phyloP scores from a whole-genome alignment of 1,284 basidiomycete species.

The Papiliotrema flavescens region DNA sequence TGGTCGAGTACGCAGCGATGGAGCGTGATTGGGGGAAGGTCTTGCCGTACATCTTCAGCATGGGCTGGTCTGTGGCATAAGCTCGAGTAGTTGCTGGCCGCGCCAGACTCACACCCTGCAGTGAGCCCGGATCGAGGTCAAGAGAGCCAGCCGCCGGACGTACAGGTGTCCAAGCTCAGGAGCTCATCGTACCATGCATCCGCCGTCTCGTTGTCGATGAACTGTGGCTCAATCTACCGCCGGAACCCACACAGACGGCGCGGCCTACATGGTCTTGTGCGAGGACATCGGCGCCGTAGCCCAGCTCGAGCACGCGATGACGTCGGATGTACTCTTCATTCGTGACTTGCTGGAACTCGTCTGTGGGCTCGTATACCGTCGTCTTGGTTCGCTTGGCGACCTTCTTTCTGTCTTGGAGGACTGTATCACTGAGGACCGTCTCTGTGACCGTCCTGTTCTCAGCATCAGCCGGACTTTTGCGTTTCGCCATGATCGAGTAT shows the following conservation, averaged over 20 bases:
- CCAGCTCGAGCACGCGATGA: constrained; percentile 28
- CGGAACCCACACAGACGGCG: too few relatives aligned
- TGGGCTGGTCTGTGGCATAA: constrained; percentile 48
- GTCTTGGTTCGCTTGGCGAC: background rate
- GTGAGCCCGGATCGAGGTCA: background rate
- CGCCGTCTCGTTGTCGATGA: constrained; percentile 42
- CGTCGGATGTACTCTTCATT: constrained; percentile 19
- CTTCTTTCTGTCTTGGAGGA: background rate
- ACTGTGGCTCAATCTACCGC: too few relatives aligned
- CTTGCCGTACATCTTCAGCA: constrained; percentile 56
- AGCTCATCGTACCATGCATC: constrained; percentile 50
- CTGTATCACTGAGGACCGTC: too few relatives aligned
- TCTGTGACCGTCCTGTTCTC: too few relatives aligned
- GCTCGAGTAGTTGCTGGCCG: background rate
- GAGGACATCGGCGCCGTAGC: constrained; percentile 45
- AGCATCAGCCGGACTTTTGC: too few relatives aligned
- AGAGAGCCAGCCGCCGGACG: constrained; percentile 14
- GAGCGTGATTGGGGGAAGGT: constrained; percentile 52
- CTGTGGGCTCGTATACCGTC: constrained; percentile 6
- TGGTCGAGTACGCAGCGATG: constrained; percentile 53
- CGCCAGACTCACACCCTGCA: constrained; percentile 29
- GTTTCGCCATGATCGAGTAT: background rate
- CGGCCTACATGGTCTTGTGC: constrained; percentile 17
- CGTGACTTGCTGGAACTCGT: constrained; percentile 37
- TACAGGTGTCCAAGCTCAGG: constrained; percentile 48